phyloP scores from a whole-genome alignment of 2,329 filamentous ascomycete genomes.

The Sclerotinia nivalis region DNA sequence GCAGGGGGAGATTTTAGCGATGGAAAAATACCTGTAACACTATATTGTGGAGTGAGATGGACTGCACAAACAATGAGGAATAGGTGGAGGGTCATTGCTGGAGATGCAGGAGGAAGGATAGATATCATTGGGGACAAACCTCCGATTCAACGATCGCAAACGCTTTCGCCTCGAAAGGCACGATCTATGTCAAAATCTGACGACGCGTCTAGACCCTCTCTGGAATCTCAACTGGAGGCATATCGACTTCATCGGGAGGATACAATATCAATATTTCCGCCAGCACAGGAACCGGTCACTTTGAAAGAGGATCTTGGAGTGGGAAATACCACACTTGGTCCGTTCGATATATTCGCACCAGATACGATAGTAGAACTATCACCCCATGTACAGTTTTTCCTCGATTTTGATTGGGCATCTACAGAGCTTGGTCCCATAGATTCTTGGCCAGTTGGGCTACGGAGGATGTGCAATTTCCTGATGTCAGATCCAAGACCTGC shows the following conservation, averaged over 20 bases:
- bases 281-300: constrained; percentile 6
- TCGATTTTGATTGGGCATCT: constrained; percentile 46
- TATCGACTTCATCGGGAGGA: constrained; percentile 19
- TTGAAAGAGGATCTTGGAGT: background rate
- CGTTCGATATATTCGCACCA: constrained; percentile 35
- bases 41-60: constrained; percentile 32
- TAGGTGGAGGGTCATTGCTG: constrained; percentile 33
- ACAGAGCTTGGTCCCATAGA: constrained; percentile 40
- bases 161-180: constrained; percentile 15
- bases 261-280: constrained; percentile 13
- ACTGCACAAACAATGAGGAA: constrained; percentile 29
- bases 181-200: constrained; percentile 9
- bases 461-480: constrained; percentile 77
- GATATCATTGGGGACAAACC: background rate
- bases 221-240: constrained; percentile 14
- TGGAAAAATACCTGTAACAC: background rate
- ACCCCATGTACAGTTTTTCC: constrained; percentile 36
- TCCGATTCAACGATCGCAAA: constrained; percentile 24
- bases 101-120: constrained; percentile 22
- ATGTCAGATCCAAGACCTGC: constrained; percentile 78
- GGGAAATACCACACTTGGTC: constrained; percentile 20
- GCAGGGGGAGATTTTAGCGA: background rate
- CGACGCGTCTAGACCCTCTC: background rate
- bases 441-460: constrained; percentile 66
- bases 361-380: constrained; percentile 28